Evolutionary conservation across 306 rosid species (phyloP).

Genomic region (Cucurbita pepo): DNA sequence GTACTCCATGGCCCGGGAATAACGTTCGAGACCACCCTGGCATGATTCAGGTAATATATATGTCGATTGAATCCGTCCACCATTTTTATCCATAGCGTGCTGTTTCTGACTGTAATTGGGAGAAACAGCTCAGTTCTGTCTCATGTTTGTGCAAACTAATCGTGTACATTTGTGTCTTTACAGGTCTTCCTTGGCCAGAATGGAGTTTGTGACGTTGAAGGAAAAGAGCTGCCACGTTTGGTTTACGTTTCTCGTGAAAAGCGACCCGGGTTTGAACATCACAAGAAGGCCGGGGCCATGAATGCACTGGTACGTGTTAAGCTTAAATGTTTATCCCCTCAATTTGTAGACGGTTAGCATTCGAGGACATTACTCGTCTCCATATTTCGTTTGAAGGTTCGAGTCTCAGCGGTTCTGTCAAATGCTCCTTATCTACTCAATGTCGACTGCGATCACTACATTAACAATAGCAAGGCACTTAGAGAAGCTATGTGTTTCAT

Average conservation of each 20-base stretch:
- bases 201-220: conserved; percentile 74
- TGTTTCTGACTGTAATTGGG: neutral
- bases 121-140: neutral
- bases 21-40: conserved; percentile 96
- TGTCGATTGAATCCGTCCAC: neutral
- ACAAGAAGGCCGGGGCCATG: conserved; percentile 98
- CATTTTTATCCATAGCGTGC: neutral
- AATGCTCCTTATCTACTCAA: conserved; percentile 87
- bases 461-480: conserved; percentile 93
- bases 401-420: conserved; percentile 73
- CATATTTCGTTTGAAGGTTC: conserved; percentile 32
- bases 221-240: conserved; percentile 75
- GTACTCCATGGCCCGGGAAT: conserved; percentile 97
- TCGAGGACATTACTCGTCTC: neutral
- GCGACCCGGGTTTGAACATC: conserved; percentile 94
- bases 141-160: neutral
- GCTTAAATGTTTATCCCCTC: neutral
- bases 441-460: conserved; percentile 96
- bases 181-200: conserved; percentile 84
- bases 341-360: neutral
- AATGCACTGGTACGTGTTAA: conserved; percentile 48
- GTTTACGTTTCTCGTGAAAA: conserved; percentile 91
- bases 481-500: conserved; percentile 98
- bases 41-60: conserved; percentile 78
- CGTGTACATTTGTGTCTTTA: neutral